Conservation (phyloP, 2,329 filamentous ascomycete genomes). For the Pyricularia sp. region DNA sequence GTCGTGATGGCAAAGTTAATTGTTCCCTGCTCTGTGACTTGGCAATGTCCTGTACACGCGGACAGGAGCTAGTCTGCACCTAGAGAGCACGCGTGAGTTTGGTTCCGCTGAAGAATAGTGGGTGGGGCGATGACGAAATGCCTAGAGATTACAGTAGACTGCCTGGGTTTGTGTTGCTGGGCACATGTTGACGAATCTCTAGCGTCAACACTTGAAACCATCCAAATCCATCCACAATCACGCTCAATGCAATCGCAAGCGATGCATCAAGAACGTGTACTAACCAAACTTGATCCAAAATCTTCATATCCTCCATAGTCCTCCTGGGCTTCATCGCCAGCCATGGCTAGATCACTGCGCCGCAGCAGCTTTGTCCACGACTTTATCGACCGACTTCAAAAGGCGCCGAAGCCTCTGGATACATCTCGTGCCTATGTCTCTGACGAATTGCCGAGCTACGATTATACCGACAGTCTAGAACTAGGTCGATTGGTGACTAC, state of each 20-base stretch:
- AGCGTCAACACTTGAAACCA: neutral
- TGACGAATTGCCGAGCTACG: constrained; percentile 35
- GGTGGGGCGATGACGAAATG: neutral
- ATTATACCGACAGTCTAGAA: constrained; percentile 22
- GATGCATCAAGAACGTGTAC: neutral
- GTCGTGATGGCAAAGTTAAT: neutral
- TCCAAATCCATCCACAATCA: too few species aligned
- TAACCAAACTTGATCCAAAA: neutral
- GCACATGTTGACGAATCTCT: neutral
- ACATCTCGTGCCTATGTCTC: neutral
- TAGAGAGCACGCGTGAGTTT: neutral
- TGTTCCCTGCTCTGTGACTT: neutral
- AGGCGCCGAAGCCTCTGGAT: neutral
- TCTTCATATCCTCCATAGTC: neutral
- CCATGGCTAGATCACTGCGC: neutral
- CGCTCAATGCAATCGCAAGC: neutral
- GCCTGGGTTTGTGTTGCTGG: neutral
- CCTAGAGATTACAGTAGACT: neutral
- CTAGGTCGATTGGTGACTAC: constrained; percentile 28
- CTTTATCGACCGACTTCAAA: constrained; percentile 11
- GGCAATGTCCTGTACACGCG: neutral
- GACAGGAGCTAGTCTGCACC: neutral
- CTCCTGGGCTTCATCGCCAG: neutral
- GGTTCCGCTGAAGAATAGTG: neutral
- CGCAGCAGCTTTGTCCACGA: constrained; percentile 11